These are phyloP conservation scores for Starmerella khaoyaiensis DNA, from an alignment of 805 yeast genomes.

Conservation along the genomic window DNA sequence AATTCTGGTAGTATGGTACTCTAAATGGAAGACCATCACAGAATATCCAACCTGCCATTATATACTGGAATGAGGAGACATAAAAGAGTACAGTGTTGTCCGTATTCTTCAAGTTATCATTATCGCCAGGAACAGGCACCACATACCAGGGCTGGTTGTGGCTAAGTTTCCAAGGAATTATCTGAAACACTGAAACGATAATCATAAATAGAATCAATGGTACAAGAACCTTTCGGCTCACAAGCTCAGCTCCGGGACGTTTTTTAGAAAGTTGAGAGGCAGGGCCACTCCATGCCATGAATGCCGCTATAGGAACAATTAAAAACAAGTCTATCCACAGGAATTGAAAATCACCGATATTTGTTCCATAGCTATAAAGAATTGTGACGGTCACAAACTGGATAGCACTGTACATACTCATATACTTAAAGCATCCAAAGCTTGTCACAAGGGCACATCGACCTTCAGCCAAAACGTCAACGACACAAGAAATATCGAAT, in stretches of 20 bases:
- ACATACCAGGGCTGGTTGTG: slow-evolving; percentile 51
- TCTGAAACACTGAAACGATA: slow-evolving; percentile 51
- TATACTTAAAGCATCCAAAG: slow-evolving; percentile 92
- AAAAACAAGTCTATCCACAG: slow-evolving; percentile 81
- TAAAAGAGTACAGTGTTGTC: slow-evolving; percentile 82
- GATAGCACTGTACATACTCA: slow-evolving; percentile 93
- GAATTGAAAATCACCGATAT: slow-evolving; percentile 93
- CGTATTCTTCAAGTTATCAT: slow-evolving; percentile 66
- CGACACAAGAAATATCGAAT: slow-evolving; percentile 86
- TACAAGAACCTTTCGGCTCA: slow-evolving; percentile 72
- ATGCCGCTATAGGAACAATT: slow-evolving; percentile 87
- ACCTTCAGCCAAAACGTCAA: slow-evolving; percentile 86
- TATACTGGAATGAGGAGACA: slow-evolving; percentile 77
- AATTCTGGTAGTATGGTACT: slow-evolving; percentile 49
- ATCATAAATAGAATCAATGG: slow-evolving; percentile 73
- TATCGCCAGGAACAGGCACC: slow-evolving; percentile 68
- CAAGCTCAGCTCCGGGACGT: slow-evolving; percentile 87
- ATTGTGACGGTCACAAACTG: slow-evolving; percentile 83
- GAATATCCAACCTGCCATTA: slow-evolving; percentile 66
- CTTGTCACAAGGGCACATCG: slow-evolving; percentile 90
- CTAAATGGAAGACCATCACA: slow-evolving; percentile 92
- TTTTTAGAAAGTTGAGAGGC: slow-evolving; percentile 44
- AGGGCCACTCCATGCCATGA: slow-evolving; percentile 95
- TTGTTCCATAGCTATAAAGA: slow-evolving; percentile 75
- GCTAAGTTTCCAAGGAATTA: slow-evolving; percentile 53